phyloP scores from a whole-genome alignment of 2,329 filamentous ascomycete genomes.

The Plenodomus tracheiphilus region DNA sequence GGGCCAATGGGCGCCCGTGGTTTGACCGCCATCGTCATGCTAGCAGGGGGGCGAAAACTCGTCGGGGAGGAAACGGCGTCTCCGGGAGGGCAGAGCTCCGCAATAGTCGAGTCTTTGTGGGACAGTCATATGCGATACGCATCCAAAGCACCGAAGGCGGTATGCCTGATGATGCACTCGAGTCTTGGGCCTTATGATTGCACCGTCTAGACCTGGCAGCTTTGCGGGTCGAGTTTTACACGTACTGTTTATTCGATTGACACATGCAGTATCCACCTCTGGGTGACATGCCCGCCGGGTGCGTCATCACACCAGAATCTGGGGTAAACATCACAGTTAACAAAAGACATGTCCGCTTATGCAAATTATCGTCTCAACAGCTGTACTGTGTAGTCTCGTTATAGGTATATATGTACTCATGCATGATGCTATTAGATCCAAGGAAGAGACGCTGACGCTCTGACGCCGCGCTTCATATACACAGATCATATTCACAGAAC shows the following conservation, averaged over 20 bases:
- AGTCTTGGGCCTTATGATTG: not conserved
- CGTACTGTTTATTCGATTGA: too few relatives aligned
- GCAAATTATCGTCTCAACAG: not conserved
- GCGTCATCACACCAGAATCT: not conserved
- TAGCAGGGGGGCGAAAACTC: conserved; percentile 12
- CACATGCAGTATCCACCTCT: too few relatives aligned
- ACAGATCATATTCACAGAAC: conserved; percentile 20
- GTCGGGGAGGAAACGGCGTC: conserved; percentile 24
- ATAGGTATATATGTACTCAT: not conserved
- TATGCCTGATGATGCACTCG: not conserved
- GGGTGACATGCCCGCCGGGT: not conserved
- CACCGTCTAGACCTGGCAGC: not conserved
- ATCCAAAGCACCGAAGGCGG: not conserved
- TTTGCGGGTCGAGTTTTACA: too few relatives aligned
- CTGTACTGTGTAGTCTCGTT: not conserved
- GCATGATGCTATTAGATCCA: conserved; percentile 19
- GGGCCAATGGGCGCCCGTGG: conserved; percentile 7
- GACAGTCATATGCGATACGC: conserved; percentile 11
- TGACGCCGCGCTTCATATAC: conserved; percentile 29
- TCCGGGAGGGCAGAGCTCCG: conserved; percentile 12
- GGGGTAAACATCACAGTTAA: not conserved
- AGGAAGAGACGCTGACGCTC: not conserved
- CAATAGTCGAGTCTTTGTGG: not conserved
- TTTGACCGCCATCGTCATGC: not conserved
- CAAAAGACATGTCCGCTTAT: not conserved